Percentiles rank a stretch among this genome's conserved stretches.
Conservation (phyloP, 768 basidiomycete genomes). For the Phanerochaete carnosa region DNA sequence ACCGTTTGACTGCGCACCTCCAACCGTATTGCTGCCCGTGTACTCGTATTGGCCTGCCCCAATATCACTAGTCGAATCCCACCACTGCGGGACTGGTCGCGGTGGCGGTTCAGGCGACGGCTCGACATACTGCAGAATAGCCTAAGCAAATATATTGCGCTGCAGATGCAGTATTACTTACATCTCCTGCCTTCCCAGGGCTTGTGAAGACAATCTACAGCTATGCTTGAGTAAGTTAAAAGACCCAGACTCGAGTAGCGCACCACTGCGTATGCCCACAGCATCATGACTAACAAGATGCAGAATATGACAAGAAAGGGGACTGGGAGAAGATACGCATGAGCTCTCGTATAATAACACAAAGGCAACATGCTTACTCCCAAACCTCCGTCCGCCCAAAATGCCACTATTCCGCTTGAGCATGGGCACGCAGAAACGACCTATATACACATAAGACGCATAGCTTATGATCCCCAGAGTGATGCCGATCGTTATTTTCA, state of each 20-base stretch:
- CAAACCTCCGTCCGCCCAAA: conserved; percentile 47
- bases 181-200: conserved; percentile 68
- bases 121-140: conserved; percentile 21
- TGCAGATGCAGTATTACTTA: conserved; percentile 30
- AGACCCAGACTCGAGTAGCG: conserved; percentile 15
- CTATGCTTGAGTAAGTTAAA: background rate
- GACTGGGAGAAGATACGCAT: conserved; percentile 39
- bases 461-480: conserved; percentile 63
- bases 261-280: conserved; percentile 80
- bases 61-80: conserved; percentile 21
- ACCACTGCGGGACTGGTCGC: conserved; percentile 18
- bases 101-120: conserved; percentile 18
- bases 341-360: no score
- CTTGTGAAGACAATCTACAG: conserved; percentile 61
- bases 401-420: conserved; percentile 44
- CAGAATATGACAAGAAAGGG: conserved; percentile 61
- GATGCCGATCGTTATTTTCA: conserved; percentile 64
- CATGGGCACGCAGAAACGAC: conserved; percentile 66
- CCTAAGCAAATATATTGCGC: background rate
- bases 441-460: conserved; percentile 75
- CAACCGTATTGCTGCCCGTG: background rate
- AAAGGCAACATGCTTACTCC: no score
- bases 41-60: conserved; percentile 16
- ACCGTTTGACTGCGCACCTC: background rate
- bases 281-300: conserved; percentile 62